Evolutionary conservation across 257 asterid species (phyloP), one percentile per base, ranked within the genome.

Genomic region (Osmanthus fragrans): DNA sequence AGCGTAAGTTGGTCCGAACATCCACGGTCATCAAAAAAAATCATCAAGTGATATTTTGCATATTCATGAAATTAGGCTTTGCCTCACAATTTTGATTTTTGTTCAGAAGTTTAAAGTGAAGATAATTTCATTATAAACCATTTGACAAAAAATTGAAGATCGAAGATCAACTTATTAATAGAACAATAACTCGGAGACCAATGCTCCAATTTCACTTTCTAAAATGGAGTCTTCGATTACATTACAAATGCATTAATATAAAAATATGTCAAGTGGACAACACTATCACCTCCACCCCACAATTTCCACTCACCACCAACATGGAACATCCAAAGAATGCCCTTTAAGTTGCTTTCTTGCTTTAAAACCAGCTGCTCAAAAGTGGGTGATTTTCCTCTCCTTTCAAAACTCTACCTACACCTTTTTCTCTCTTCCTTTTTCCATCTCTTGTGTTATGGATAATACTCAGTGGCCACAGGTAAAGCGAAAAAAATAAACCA

Each of bases 381-480:
- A 85, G 86, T 78, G 79, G 69, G 21, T 86, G 73, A 71, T 84
- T 83, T 88, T 84, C 87, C 72, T 87, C 90, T 84, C 88, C 68
- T 83, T 71, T 85, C 74, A 68, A 73, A 73, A 72, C 82, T 74
- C 80, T 73, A 73, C 40, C 79, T 56, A 34, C 71, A 81, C 67
- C 75, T 79, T 81, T 73, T 80, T 79, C 75, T 58, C 42, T 69
- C 72, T 76, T 32, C 37, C 45, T 71, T 75, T 76, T 47, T 49
- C 70, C 49, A 70, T 80, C 76, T 79, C 80, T 73, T 8, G 71
- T 86, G 90, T 87, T 76, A 94, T 92, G 97, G 97, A 94, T 89
- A 85, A 90, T 90, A 87, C 92, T 90, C 92, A 90, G 93, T 94
- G 97, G 97, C 94, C 96, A 94, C 98, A 90, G 98, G 98, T 94